These are phyloP conservation scores for Platismatia glauca DNA, from an alignment of 495 filamentous ascomycete genomes.

Conservation along the genomic window DNA sequence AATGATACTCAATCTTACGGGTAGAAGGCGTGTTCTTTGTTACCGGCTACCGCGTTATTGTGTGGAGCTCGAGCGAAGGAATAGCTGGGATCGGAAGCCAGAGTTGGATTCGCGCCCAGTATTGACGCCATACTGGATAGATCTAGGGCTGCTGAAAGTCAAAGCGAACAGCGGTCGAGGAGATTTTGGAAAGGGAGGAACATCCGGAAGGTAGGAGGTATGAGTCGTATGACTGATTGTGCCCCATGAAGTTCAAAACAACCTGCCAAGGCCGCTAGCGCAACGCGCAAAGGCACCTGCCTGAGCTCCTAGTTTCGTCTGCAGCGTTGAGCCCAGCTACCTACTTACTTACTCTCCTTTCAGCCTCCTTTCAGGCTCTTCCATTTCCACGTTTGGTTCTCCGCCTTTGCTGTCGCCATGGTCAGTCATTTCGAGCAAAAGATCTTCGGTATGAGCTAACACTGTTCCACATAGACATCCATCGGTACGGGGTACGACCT, in stretches of 20 bases:
- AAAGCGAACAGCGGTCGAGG: background rate
- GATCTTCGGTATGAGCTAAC: background rate
- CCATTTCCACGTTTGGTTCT: background rate
- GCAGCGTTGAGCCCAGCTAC: background rate
- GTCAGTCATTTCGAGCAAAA: background rate
- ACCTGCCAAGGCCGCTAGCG: conserved; percentile 7
- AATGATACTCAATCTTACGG: conserved; percentile 51
- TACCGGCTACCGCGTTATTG: conserved; percentile 35
- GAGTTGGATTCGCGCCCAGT: conserved; percentile 30
- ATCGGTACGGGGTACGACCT: conserved; percentile 99
- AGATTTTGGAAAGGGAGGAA: no score
- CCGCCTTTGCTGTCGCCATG: conserved; percentile 1
- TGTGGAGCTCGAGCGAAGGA: conserved; percentile 47
- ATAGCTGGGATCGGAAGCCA: conserved; percentile 44
- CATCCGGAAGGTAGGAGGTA: background rate
- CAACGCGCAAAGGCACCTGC: conserved; percentile 12
- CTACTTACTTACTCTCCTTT: background rate
- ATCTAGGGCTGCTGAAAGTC: background rate
- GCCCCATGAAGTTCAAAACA: background rate
- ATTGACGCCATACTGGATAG: conserved; percentile 40
- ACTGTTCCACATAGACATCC: conserved; percentile 60
- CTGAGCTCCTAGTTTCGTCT: background rate
- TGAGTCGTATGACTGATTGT: background rate
- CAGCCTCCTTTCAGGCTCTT: no score
- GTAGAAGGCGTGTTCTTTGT: conserved; percentile 78